Conservation (phyloP, 371 early-diverging fungal species). For the Mortierella sp. region DNA sequence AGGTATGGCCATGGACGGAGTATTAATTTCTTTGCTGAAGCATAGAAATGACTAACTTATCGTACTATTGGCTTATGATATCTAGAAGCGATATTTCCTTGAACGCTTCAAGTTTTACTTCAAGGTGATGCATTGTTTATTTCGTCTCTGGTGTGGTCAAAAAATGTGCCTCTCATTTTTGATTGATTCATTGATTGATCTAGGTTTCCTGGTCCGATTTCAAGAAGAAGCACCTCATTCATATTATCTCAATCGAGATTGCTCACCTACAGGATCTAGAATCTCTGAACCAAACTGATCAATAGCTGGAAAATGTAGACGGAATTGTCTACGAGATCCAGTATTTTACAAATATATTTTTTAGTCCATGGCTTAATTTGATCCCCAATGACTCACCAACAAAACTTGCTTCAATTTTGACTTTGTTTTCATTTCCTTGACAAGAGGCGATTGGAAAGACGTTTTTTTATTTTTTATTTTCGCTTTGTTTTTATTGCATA, state of each 20-base stretch:
- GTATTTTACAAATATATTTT: no score
- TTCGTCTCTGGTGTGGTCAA: background rate
- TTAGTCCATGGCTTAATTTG: no score
- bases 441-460: background rate
- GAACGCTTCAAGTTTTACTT: conserved; percentile 51
- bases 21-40: background rate
- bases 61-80: background rate
- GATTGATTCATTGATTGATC: background rate
- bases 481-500: background rate
- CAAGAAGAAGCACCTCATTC: conserved; percentile 16
- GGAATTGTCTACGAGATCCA: no score
- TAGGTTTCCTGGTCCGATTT: conserved; percentile 37
- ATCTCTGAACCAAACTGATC: background rate
- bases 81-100: conserved; percentile 30
- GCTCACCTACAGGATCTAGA: conserved; percentile 15
- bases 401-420: background rate
- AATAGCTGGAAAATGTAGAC: background rate
- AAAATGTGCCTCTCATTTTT: background rate
- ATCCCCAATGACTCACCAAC: background rate
- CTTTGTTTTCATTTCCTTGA: background rate
- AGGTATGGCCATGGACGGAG: conserved; percentile 5
- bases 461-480: background rate
- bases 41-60: background rate
- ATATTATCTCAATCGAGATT: conserved; percentile 28
- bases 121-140: conserved; percentile 25